Evolutionary conservation across 805 yeast species (phyloP), one percentile per base, ranked within the genome.

Genomic region (Saccharomyces paradoxus): DNA sequence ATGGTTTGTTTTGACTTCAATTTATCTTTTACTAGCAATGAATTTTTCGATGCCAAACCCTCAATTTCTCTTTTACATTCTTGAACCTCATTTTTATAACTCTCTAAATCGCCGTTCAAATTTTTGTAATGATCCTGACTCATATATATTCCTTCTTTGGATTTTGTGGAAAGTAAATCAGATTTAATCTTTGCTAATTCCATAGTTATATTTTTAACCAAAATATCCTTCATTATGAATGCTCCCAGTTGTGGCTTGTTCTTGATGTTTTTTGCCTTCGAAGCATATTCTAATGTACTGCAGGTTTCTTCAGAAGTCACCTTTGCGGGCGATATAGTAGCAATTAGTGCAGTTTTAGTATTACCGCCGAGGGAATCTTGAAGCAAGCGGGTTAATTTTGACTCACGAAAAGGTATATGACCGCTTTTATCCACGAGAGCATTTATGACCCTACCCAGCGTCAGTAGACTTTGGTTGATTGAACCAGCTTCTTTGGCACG

Each of bases 401-500:
- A 86, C 63, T 87, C 94, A 62, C 95, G 71, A 66, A 89, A 90
- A 0, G 98, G 97, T 30, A 92, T 81, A 67, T 89, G 96, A 2
- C 78, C 71, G 21, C 77, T 75, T 48, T 78, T 77, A 60, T 83
- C 89, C 1, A 82, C 87, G 21, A 86, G 69, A 0, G 83, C 77
- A 66, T 86, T 90, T 22, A 92, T 91, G 1, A 92, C 97, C 57
- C 96, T 76, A 1, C 98, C 98, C 47, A 92, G 75, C 0, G 97
- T 85, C 41, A 92, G 72, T 52, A 92, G 74, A 68, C 95, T 86
- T 69, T 89, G 96, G 69, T 92, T 92, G 51, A 91, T 91, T 21
- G 89, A 82, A 0, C 97, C 97, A 0, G 97, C 96, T 66, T 92
- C 99, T 60, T 89, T 83, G 0, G 96, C 97, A 48, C 96, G 77